Percentiles rank a stretch among this genome's conserved stretches.
Conservation (phyloP, 306 rosid genomes). For the Medicago ruthenica region DNA sequence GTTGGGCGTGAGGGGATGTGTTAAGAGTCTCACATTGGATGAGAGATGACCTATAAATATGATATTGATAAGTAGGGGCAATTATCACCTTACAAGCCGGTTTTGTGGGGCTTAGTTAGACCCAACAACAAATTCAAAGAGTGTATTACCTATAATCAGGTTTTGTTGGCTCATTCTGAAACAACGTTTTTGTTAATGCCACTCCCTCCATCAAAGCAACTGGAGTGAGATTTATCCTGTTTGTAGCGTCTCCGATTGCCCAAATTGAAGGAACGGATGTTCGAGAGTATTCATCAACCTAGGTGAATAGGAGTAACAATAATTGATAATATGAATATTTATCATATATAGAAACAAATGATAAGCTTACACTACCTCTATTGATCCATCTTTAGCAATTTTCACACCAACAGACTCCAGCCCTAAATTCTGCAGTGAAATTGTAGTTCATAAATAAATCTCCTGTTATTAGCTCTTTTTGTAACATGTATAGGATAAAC, state of each 20-base stretch:
- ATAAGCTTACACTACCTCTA: conserved; percentile 70
- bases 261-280: conserved; percentile 94
- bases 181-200: conserved; percentile 81
- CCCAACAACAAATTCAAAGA: too few relatives aligned
- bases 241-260: conserved; percentile 98
- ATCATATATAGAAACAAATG: conserved; percentile 25
- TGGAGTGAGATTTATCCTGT: conserved; percentile 93
- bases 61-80: too few relatives aligned
- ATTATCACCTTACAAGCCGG: too few relatives aligned
- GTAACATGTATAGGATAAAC: conserved; percentile 23
- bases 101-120: too few relatives aligned
- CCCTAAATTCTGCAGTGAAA: conserved; percentile 80
- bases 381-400: conserved; percentile 72
- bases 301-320: conserved; percentile 11
- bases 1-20: too few relatives aligned
- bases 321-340: neutral
- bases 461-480: conserved; percentile 17
- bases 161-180: conserved; percentile 83
- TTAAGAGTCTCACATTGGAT: too few relatives aligned
- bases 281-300: conserved; percentile 94
- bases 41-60: too few relatives aligned
- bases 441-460: conserved; percentile 37
- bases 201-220: conserved; percentile 99
- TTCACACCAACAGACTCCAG: conserved; percentile 92
- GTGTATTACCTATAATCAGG: conserved; percentile 91